Evolutionary conservation across 768 basidiomycete genomes (phyloP).

Genomic region (Dentipellis sp.): DNA sequence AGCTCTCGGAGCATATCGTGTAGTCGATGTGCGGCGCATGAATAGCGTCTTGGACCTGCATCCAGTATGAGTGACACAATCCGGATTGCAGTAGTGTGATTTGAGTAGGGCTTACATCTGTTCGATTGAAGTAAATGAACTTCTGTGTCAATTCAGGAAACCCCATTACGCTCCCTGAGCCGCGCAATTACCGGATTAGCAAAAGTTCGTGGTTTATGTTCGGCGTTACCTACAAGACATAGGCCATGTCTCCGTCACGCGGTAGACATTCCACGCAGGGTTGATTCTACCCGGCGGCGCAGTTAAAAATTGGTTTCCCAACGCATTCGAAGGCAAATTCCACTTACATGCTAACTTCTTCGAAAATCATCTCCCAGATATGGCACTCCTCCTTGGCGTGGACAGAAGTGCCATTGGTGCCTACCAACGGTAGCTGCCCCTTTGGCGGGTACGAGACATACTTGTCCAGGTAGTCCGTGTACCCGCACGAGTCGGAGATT

Average conservation of each 20-base stretch:
- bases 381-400: conserved; percentile 30
- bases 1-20: conserved; percentile 17
- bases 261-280: conserved; percentile 47
- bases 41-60: conserved; percentile 26
- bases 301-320: background rate
- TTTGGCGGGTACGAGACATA: conserved; percentile 27
- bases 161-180: conserved; percentile 30
- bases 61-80: background rate
- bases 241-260: conserved; percentile 46
- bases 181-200: background rate
- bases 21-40: conserved; percentile 28
- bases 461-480: conserved; percentile 24
- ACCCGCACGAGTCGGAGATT: conserved; percentile 25
- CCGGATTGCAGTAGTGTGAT: background rate
- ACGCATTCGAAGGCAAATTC: background rate
- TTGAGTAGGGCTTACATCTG: conserved; percentile 24
- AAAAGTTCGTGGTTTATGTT: background rate
- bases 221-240: conserved; percentile 28
- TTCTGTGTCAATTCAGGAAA: conserved; percentile 33
- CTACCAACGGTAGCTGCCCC: conserved; percentile 23
- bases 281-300: conserved; percentile 29
- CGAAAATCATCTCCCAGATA: conserved; percentile 39
- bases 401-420: conserved; percentile 16
- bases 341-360: conserved; percentile 37
- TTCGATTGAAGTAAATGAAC: conserved; percentile 48